These are phyloP conservation scores for Phytophthora agathidicida DNA, from an alignment of 352 stramenopile species.

Conservation along the genomic window DNA sequence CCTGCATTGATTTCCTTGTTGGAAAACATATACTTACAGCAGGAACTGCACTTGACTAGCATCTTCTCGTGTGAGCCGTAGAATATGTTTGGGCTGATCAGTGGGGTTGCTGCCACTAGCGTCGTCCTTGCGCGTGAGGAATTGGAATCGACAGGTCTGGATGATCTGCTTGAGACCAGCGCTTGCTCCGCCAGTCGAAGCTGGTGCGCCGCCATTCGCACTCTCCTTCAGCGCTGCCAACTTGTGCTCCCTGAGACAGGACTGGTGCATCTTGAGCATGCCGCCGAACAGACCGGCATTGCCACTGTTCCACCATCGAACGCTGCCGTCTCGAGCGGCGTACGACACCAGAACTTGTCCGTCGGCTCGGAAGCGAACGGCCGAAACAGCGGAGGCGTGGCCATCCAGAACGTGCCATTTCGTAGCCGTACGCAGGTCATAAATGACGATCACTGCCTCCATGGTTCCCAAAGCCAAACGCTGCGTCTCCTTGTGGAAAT, in stretches of 20 bases:
- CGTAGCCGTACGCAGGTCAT: constrained; percentile 85
- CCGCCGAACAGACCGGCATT: constrained; percentile 78
- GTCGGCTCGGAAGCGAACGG: constrained; percentile 71
- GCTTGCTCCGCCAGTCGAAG: constrained; percentile 61
- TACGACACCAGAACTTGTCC: constrained; percentile 87
- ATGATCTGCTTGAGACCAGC: constrained; percentile 83
- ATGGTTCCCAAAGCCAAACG: constrained; percentile 85
- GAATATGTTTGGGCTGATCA: constrained; percentile 55
- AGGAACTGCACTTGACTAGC: constrained; percentile 85
- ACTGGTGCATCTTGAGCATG: constrained; percentile 90
- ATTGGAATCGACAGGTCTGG: constrained; percentile 85
- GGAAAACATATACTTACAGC: constrained; percentile 36
- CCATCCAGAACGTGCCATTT: constrained; percentile 90
- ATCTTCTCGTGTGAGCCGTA: constrained; percentile 79
- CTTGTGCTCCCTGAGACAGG: constrained; percentile 86
- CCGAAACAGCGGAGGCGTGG: constrained; percentile 74
- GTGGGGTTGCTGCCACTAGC: constrained; percentile 4
- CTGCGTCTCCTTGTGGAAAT: constrained; percentile 90
- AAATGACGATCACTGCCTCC: constrained; percentile 90
- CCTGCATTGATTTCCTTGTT: neutral
- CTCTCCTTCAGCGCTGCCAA: constrained; percentile 53
- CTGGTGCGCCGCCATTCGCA: constrained; percentile 43
- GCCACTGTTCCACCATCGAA: constrained; percentile 88
- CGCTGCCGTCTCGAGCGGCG: constrained; percentile 73
- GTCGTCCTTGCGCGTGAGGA: constrained; percentile 68